Base-by-base conservation (phyloP, 2,329 filamentous ascomycete genomes). In the Pyricularia sp. region DNA sequence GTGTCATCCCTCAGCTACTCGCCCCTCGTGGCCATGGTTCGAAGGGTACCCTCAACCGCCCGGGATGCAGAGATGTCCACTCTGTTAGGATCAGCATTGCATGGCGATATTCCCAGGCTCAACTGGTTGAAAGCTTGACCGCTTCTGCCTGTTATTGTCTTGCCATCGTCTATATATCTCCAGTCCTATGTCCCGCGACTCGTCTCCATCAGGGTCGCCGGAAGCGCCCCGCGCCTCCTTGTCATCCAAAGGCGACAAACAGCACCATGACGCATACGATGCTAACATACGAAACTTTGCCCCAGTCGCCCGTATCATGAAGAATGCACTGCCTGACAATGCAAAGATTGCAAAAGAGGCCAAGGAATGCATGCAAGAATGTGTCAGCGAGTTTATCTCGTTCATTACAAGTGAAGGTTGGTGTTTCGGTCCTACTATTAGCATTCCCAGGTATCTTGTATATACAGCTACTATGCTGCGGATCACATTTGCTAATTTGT, bases 281-380 rank as follows among this genome's bases (percentile, higher is more conserved):
- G 92, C 93, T 96, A 94, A 96, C 85, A 95, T 95, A 84, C 89
- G 91, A 77, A 95, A 95, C 82, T 93, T 92, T 88, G 91, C 89
- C 81, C 89, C 91, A 99, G 95, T 99, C 76, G 95, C 95, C 73
- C 91, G 95, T 69, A 98, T 99, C 80, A 99, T 99, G 95, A 99
- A 99, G 81, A 91, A 93, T 75, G 95, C 95, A 7, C 85, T 99
- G 66, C 95, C 95, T 67, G 95, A 99, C 73, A 99, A 99, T 77
- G 95, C 95, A 74, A 99, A 99, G 82, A 99, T 99, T 71, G 94
- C 94, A 70, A 99, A 99, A 79, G 95, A 99, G 79, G 95, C 95
- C 69, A 99, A 99, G 80, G 95, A 99, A 79, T 99, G 95, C 82
- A 98, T 99, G 95, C 95, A 99, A 80, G 95, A 99, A 81, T 99